Conservation (phyloP, 2,329 filamentous ascomycete species). For the Penicillium crustosum region DNA sequence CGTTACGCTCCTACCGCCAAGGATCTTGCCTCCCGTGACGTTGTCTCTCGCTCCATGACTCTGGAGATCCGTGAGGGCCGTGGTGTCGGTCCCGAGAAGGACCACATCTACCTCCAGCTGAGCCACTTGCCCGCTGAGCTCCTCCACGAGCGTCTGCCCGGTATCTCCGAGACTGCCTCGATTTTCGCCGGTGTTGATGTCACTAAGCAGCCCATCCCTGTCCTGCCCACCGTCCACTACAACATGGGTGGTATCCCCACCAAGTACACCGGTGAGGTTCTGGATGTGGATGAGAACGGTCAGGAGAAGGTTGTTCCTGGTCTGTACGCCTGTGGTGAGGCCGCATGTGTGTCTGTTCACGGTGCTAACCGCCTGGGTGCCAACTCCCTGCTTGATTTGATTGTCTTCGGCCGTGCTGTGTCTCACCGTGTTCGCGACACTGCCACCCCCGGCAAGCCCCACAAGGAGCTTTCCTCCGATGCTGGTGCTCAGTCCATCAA, state of each 20-base stretch:
- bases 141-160: slow-evolving; percentile 91
- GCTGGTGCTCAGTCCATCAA: slow-evolving; percentile 85
- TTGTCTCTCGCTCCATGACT: slow-evolving; percentile 97
- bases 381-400: slow-evolving; percentile 95
- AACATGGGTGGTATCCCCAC: slow-evolving; percentile 99
- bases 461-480: slow-evolving; percentile 77
- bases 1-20: slow-evolving; percentile 96
- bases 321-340: slow-evolving; percentile 94
- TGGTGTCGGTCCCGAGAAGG: slow-evolving; percentile 94
- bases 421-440: slow-evolving; percentile 97
- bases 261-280: slow-evolving; percentile 92
- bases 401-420: slow-evolving; percentile 96
- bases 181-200: slow-evolving; percentile 98
- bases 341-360: slow-evolving; percentile 95
- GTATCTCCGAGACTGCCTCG: slow-evolving; percentile 96
- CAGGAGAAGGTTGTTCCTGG: slow-evolving; percentile 92
- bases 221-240: slow-evolving; percentile 96
- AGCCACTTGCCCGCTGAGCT: slow-evolving; percentile 91
- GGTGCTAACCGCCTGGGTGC: slow-evolving; percentile 96
- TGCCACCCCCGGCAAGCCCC: slow-evolving; percentile 77
- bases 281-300: slow-evolving; percentile 81
- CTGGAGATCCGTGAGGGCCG: slow-evolving; percentile 96
- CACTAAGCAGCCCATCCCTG: slow-evolving; percentile 92
- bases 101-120: slow-evolving; percentile 97
- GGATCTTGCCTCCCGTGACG: slow-evolving; percentile 94